Conservation (phyloP, 2,329 filamentous ascomycete species). For the Achaetomium macrosporum region DNA sequence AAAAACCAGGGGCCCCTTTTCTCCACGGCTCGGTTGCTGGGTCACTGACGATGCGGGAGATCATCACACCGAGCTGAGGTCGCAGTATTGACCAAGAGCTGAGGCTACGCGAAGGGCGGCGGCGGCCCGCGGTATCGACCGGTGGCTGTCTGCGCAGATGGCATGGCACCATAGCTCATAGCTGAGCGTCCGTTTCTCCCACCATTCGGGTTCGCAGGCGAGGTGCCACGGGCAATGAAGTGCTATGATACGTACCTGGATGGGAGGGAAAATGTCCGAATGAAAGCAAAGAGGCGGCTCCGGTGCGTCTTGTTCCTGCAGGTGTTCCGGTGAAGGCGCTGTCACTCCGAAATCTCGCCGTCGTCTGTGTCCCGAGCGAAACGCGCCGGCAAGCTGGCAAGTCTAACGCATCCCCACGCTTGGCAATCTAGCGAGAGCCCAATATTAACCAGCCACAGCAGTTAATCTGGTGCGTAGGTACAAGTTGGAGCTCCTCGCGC, state of each 20-base stretch:
- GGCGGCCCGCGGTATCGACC: constrained; percentile 4
- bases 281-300: background rate
- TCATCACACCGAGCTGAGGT: constrained; percentile 6
- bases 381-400: background rate
- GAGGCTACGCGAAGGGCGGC: background rate
- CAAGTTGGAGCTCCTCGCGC: background rate
- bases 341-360: background rate
- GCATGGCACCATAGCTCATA: constrained; percentile 13
- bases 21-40: constrained; percentile 1
- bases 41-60: background rate
- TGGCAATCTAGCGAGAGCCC: background rate
- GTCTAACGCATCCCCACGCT: background rate
- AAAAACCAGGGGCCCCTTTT: background rate
- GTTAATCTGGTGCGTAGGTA: background rate
- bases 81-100: constrained; percentile 14
- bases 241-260: background rate
- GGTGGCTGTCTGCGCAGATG: background rate
- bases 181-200: background rate
- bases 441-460: background rate
- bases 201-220: background rate
- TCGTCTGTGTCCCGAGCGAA: background rate
- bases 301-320: background rate
- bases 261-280: background rate
- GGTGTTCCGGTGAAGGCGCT: background rate
- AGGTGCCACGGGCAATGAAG: background rate